These are phyloP conservation scores for Diaporthe sp. DNA, from an alignment of 2,329 filamentous ascomycete species.

Conservation along the genomic window DNA sequence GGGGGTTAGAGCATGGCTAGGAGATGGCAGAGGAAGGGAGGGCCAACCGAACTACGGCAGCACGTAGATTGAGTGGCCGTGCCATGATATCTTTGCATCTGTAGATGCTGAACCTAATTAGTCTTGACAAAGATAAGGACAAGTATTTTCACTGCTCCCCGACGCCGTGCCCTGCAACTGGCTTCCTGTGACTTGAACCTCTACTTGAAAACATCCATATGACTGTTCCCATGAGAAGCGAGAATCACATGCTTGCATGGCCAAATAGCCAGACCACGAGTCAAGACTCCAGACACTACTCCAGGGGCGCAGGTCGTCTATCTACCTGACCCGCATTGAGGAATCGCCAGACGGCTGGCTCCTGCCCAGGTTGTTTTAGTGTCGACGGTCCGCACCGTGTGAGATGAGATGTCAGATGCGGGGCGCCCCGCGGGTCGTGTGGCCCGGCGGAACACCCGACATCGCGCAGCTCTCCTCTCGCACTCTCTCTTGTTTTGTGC, in stretches of 20 bases:
- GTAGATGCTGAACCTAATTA: background rate
- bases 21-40: no score
- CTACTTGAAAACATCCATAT: background rate
- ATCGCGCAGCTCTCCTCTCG: background rate
- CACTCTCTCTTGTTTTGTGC: background rate
- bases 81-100: background rate
- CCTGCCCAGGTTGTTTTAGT: background rate
- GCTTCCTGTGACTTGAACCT: background rate
- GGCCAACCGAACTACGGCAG: background rate
- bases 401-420: constrained; percentile 21
- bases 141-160: background rate
- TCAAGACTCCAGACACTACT: background rate
- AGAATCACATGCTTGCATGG: no score
- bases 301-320: background rate
- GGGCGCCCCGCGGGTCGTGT: background rate
- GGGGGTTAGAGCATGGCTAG: background rate
- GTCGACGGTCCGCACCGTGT: background rate
- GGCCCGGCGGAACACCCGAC: background rate
- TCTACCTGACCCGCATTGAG: background rate
- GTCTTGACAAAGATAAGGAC: background rate
- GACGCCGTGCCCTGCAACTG: no score
- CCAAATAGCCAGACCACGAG: background rate
- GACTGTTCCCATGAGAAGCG: background rate
- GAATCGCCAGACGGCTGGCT: background rate
- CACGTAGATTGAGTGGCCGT: background rate